Conservation (phyloP, 2,329 filamentous ascomycete genomes). For the Xylariales sp. region DNA sequence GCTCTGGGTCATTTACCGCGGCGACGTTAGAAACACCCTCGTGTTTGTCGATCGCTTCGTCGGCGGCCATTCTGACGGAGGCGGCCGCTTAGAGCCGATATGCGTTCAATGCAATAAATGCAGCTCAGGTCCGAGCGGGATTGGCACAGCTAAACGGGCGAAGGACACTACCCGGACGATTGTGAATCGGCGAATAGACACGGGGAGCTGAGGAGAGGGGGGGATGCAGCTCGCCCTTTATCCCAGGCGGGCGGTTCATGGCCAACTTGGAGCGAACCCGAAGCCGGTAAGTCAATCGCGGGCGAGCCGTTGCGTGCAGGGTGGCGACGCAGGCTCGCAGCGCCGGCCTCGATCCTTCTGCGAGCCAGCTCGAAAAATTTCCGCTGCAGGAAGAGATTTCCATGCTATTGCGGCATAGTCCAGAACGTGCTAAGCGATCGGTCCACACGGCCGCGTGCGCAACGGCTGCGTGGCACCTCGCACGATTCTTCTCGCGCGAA, state of each 20-base stretch:
- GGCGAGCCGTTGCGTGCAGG: conserved; percentile 1
- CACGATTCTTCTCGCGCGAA: conserved; percentile 8
- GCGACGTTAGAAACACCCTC: conserved; percentile 9
- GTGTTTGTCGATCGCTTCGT: neutral
- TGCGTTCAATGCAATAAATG: neutral
- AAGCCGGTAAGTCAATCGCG: neutral
- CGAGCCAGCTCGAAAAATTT: neutral
- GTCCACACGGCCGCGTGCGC: conserved; percentile 10
- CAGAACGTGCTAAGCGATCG: neutral
- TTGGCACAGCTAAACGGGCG: neutral
- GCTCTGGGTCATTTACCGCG: conserved; percentile 9
- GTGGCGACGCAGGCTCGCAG: neutral
- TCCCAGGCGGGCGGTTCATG: neutral
- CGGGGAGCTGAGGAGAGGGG: neutral
- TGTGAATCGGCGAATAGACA: neutral
- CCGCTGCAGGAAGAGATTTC: conserved; percentile 8
- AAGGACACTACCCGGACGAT: neutral
- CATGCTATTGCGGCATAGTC: conserved; percentile 10
- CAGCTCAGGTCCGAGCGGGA: too few species aligned
- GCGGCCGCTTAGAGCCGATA: neutral
- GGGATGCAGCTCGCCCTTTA: neutral
- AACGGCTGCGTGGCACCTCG: neutral
- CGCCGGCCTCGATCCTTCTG: conserved; percentile 18
- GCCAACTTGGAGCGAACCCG: conserved; percentile 18
- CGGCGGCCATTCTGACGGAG: conserved; percentile 7